phyloP scores from a whole-genome alignment of 2,329 filamentous ascomycete genomes.

The Zymoseptoria passerinii region DNA sequence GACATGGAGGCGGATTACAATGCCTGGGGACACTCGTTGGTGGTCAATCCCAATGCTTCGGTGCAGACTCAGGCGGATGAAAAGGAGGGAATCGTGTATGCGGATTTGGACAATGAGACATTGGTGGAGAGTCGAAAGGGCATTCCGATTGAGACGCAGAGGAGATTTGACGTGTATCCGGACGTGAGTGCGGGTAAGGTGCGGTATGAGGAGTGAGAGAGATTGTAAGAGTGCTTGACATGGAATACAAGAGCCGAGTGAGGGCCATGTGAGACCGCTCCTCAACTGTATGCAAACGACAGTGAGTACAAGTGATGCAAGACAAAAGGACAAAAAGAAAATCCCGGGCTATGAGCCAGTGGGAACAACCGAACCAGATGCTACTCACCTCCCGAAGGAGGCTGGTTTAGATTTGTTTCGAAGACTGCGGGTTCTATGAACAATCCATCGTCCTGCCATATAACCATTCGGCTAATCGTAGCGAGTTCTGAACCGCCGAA shows the following conservation, averaged over 20 bases:
- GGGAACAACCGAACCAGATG: neutral
- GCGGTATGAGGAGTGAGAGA: slow-evolving; percentile 25
- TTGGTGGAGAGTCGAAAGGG: slow-evolving; percentile 70
- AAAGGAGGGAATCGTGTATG: slow-evolving; percentile 65
- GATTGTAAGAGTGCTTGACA: no score
- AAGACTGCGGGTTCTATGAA: neutral
- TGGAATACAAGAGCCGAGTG: neutral
- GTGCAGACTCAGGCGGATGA: slow-evolving; percentile 75
- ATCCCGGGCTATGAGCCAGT: neutral
- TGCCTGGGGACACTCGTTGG: slow-evolving; percentile 84
- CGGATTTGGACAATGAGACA: slow-evolving; percentile 57
- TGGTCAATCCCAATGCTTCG: slow-evolving; percentile 78
- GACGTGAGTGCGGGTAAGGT: slow-evolving; percentile 63
- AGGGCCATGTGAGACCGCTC: neutral
- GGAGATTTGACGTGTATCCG: slow-evolving; percentile 90
- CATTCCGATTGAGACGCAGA: slow-evolving; percentile 76
- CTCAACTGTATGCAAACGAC: neutral
- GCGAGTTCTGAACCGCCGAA: neutral
- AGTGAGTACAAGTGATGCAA: neutral
- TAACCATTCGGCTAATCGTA: neutral
- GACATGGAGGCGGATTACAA: slow-evolving; percentile 71
- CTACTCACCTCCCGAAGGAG: neutral
- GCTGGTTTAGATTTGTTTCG: neutral
- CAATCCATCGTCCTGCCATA: neutral
- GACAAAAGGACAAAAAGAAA: neutral